phyloP scores from a whole-genome alignment of 2,329 filamentous ascomycete genomes.

The Bimuria novae-zelandiae region DNA sequence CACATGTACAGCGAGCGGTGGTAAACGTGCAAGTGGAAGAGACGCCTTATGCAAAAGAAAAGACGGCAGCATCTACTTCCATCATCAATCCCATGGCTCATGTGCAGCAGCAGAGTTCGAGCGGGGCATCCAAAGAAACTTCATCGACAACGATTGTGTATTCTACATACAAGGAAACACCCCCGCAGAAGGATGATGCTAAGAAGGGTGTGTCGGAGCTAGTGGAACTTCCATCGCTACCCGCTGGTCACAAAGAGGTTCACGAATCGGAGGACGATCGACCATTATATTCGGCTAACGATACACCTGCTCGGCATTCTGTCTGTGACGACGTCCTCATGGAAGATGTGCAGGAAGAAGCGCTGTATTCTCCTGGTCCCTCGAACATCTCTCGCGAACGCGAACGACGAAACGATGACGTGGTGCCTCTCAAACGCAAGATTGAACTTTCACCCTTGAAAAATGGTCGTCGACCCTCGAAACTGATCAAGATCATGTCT shows the following conservation, averaged over 20 bases:
- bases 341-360: conserved; percentile 2
- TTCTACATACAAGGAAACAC: conserved; percentile 29
- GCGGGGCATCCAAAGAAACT: conserved; percentile 19
- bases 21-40: conserved; percentile 36
- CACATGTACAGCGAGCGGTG: conserved; percentile 1
- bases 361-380: background rate
- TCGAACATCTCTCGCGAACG: background rate
- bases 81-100: conserved; percentile 4
- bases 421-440: conserved; percentile 28
- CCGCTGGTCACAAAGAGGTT: background rate
- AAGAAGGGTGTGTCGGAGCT: background rate
- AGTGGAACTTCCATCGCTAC: background rate
- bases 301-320: background rate
- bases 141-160: conserved; percentile 33
- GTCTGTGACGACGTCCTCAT: conserved; percentile 6
- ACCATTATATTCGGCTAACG: background rate
- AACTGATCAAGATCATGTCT: conserved; percentile 30
- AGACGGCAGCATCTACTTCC: conserved; percentile 3
- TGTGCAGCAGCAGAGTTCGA: conserved; percentile 18
- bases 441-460: conserved; percentile 23
- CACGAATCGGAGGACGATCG: background rate
- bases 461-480: conserved; percentile 19
- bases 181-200: background rate
- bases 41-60: conserved; percentile 32
- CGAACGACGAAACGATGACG: background rate